phyloP scores from a whole-genome alignment of 345 rosid genomes.

The thale cress (Arabidopsis thaliana) region TAIR10.1 NC_003071.7:12327001-12327500 shows the following conservation, averaged over 20 bases:
- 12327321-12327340: constrained; percentile 75
- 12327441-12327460: constrained; percentile 82
- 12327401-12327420: constrained; percentile 78
- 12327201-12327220: constrained; percentile 72
- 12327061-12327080: constrained; percentile 75
- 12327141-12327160: constrained; percentile 84
- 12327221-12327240: constrained; percentile 79
- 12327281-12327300: constrained; percentile 72
- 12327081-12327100: constrained; percentile 55
- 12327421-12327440: constrained; percentile 76
- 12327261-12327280: constrained; percentile 65
- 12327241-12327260: constrained; percentile 73
- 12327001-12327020: background rate
- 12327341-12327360: constrained; percentile 69
- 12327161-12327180: constrained; percentile 66
- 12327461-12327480: constrained; percentile 82
- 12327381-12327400: constrained; percentile 73
- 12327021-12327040: background rate
- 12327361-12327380: constrained; percentile 87
- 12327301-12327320: constrained; percentile 80
- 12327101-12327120: constrained; percentile 63
- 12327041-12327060: constrained; percentile 49
- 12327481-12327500: constrained; percentile 66
- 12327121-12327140: constrained; percentile 82
- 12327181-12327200: constrained; percentile 62